Evolutionary conservation across 306 rosid genomes (phyloP).

Genomic region (Bauhinia variegata): DNA sequence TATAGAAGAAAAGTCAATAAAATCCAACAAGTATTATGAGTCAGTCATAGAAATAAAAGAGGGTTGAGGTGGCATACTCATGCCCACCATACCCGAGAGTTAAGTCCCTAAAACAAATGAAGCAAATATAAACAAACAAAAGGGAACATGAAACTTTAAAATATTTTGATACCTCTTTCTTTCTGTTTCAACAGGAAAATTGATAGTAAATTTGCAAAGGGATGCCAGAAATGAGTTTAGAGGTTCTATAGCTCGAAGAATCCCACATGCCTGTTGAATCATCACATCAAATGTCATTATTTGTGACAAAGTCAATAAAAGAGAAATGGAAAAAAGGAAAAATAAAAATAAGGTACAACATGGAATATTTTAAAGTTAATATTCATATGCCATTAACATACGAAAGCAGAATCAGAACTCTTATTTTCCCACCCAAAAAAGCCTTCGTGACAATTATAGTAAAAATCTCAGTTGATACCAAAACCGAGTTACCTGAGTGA

Average conservation of each 20-base stretch:
- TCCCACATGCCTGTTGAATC: conserved; percentile 85
- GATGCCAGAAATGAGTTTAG: conserved; percentile 94
- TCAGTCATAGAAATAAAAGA: no score
- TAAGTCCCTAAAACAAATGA: no score
- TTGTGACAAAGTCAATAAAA: neutral
- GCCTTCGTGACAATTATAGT: conserved; percentile 7
- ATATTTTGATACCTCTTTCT: conserved; percentile 66
- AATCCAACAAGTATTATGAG: no score
- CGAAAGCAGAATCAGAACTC: conserved; percentile 4
- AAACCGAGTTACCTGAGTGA: conserved; percentile 72
- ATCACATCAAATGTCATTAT: conserved; percentile 36
- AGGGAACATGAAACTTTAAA: no score
- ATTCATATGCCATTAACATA: conserved; percentile 15
- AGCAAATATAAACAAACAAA: no score
- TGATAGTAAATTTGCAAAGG: conserved; percentile 94
- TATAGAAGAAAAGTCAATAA: no score
- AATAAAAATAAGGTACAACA: neutral
- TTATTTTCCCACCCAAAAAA: no score
- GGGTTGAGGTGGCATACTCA: no score
- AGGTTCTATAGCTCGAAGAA: conserved; percentile 93
- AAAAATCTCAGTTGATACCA: neutral
- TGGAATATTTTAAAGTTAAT: conserved; percentile 31
- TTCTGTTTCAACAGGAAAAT: conserved; percentile 83
- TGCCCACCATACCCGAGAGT: no score
- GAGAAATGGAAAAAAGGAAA: no score